These are phyloP conservation scores for Fusarium sacchari DNA, from an alignment of 2,329 filamentous ascomycete genomes.

Conservation along the genomic window DNA sequence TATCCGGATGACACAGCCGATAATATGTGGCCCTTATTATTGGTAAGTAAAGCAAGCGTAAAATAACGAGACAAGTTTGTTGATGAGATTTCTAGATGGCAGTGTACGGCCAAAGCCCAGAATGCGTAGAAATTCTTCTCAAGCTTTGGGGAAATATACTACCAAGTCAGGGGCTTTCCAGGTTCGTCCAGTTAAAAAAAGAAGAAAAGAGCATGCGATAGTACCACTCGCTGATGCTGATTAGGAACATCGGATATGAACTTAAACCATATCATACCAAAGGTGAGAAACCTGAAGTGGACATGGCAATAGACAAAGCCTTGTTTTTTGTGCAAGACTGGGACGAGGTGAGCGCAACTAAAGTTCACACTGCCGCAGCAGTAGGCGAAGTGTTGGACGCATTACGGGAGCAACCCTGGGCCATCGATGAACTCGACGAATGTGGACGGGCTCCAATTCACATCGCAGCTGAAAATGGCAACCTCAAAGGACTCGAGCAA, in stretches of 20 bases:
- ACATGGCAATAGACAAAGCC: neutral
- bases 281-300: fast-evolving
- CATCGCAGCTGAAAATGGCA: fast-evolving
- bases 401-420: constrained; percentile 7
- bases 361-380: neutral
- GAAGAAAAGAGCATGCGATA: too few species aligned
- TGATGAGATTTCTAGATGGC: neutral
- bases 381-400: neutral
- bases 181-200: neutral
- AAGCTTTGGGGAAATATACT: constrained; percentile 23
- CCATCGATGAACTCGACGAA: neutral
- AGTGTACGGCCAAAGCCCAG: fast-evolving
- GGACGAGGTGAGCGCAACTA: fast-evolving
- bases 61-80: fast-evolving
- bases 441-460: neutral
- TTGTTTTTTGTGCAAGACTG: neutral
- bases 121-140: neutral
- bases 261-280: fast-evolving
- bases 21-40: fast-evolving
- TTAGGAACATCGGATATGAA: fast-evolving
- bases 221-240: neutral
- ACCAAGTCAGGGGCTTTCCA: constrained; percentile 3
- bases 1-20: constrained; percentile 1
- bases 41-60: fast-evolving
- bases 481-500: neutral